Evolutionary conservation across 352 stramenopile species (phyloP).

Genomic region (Aphanomyces invadans): DNA sequence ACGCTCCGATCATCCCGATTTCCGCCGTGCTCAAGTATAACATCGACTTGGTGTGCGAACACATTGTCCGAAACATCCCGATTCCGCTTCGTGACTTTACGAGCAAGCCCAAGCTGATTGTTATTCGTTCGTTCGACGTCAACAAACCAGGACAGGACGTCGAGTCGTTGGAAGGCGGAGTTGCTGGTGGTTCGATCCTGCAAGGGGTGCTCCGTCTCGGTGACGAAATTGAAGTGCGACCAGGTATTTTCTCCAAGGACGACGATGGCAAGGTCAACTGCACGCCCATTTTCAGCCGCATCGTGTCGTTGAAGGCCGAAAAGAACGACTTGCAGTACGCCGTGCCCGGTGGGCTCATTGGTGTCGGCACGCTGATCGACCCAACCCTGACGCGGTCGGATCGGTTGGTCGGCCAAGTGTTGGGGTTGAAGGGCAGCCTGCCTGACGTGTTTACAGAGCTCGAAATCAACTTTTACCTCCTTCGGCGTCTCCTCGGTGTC

Average conservation of each 20-base stretch:
- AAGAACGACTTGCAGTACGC: conserved; percentile 99
- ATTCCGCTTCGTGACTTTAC: conserved; percentile 98
- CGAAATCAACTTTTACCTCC: conserved; percentile 99
- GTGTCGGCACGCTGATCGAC: conserved; percentile 99
- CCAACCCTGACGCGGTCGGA: conserved; percentile 98
- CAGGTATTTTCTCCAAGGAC: conserved; percentile 99
- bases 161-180: conserved; percentile 92
- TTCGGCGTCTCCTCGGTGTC: conserved; percentile 98
- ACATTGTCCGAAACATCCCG: conserved; percentile 98
- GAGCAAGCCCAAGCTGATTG: conserved; percentile 95
- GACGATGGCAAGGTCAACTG: conserved; percentile 93
- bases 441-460: conserved; percentile 98
- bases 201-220: conserved; percentile 95
- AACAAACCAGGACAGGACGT: conserved; percentile 99
- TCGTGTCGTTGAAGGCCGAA: conserved; percentile 97
- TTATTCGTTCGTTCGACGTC: conserved; percentile 99
- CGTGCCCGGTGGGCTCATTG: conserved; percentile 98
- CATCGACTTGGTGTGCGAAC: conserved; percentile 99
- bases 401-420: conserved; percentile 97
- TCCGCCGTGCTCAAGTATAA: conserved; percentile 99
- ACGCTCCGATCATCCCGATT: conserved; percentile 99
- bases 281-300: conserved; percentile 89
- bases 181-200: conserved; percentile 89
- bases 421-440: conserved; percentile 95
- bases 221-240: conserved; percentile 99